A percentile compares a stretch with the other conserved stretches of the same genome.
phyloP scores from a whole-genome alignment of 2,329 filamentous ascomycete species.

The Aspergillus fijiensis region DNA sequence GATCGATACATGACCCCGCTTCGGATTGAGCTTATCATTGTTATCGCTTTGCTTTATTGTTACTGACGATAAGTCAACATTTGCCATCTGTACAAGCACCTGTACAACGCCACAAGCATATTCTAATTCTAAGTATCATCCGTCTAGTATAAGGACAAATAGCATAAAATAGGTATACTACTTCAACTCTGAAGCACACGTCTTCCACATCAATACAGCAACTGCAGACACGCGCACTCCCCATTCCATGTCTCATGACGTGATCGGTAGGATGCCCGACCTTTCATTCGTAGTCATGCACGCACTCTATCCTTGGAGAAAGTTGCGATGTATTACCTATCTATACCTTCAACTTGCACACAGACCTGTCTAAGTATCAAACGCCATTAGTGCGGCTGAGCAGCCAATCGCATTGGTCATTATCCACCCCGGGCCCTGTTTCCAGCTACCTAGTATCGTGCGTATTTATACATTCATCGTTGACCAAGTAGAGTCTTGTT shows the following conservation, averaged over 20 bases:
- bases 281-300: neutral
- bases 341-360: neutral
- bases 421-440: neutral
- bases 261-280: neutral
- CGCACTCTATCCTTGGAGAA: neutral
- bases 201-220: too few species aligned
- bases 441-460: neutral
- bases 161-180: too few species aligned
- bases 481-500: conserved; percentile 70
- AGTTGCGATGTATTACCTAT: neutral
- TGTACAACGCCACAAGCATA: too few species aligned
- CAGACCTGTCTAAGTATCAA: neutral
- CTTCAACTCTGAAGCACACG: too few species aligned
- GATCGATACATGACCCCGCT: neutral
- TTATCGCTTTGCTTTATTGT: conserved; percentile 5
- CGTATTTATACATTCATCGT: conserved; percentile 48
- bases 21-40: conserved; percentile 6
- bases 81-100: too few species aligned
- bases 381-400: neutral
- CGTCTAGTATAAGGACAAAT: too few species aligned
- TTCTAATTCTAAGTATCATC: too few species aligned
- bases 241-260: neutral
- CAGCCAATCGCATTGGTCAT: neutral
- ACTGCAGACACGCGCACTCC: too few species aligned
- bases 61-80: neutral